Conservation (phyloP, 441 rosid species). For the Brassica balearica region DNA sequence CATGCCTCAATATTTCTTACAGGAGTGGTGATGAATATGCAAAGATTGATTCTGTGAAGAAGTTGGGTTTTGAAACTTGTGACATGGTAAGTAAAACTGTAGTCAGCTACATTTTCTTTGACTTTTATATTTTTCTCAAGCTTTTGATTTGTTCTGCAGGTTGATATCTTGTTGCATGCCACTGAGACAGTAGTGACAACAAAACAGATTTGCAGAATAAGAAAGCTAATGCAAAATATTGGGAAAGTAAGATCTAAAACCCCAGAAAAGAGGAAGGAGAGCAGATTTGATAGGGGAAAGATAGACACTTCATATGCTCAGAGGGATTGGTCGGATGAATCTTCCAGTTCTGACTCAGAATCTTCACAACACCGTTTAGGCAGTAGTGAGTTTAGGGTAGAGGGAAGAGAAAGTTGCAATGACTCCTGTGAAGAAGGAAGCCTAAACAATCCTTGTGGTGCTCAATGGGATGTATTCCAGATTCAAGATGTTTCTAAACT, state of each 20-base stretch:
- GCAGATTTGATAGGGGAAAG: constrained; percentile 48
- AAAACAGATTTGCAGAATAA: constrained; percentile 78
- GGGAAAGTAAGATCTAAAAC: constrained; percentile 18
- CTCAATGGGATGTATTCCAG: constrained; percentile 94
- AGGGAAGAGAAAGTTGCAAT: constrained; percentile 43
- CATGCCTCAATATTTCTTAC: constrained; percentile 79
- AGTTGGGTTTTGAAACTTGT: constrained; percentile 69
- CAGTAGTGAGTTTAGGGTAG: constrained; percentile 38
- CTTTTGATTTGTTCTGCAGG: constrained; percentile 60
- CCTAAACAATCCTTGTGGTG: constrained; percentile 67
- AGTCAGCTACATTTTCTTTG: not conserved
- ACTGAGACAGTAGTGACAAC: constrained; percentile 76
- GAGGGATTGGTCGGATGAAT: constrained; percentile 48
- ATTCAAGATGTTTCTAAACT: constrained; percentile 90
- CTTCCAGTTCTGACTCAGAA: constrained; percentile 59
- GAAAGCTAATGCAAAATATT: constrained; percentile 64
- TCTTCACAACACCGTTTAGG: constrained; percentile 45
- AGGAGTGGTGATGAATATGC: constrained; percentile 69
- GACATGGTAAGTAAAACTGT: constrained; percentile 63
- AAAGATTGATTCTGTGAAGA: constrained; percentile 65
- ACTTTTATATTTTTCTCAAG: constrained; percentile 16
- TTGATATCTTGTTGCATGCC: constrained; percentile 84
- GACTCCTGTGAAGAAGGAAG: constrained; percentile 44
- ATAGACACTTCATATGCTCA: constrained; percentile 43
- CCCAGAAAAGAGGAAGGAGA: constrained; percentile 17